Evolutionary conservation across 2,329 filamentous ascomycete genomes (phyloP).

Genomic region (Emmonsiellopsis sp.): DNA sequence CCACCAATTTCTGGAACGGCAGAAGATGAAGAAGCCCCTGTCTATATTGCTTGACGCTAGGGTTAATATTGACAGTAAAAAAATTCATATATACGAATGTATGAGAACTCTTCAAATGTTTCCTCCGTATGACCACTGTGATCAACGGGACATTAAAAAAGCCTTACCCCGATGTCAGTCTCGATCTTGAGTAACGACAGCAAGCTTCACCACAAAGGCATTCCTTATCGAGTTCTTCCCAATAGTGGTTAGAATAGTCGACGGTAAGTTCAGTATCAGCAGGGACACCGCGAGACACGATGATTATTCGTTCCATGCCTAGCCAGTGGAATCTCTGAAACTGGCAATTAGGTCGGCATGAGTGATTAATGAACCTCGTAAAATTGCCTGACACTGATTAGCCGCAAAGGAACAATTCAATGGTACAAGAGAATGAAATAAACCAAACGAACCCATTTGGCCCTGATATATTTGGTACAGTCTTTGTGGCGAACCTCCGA

Average conservation of each 20-base stretch:
- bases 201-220: conserved; percentile 46
- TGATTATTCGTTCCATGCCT: conserved; percentile 44
- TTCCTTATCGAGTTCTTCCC: conserved; percentile 45
- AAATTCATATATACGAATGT: too few species aligned
- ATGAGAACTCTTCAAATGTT: too few species aligned
- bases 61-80: not conserved
- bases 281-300: conserved; percentile 47
- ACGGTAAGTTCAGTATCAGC: conserved; percentile 48
- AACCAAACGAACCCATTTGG: conserved; percentile 19
- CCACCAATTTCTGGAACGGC: not conserved
- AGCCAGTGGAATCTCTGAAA: conserved; percentile 50
- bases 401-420: not conserved
- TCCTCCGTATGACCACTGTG: too few species aligned
- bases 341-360: conserved; percentile 48
- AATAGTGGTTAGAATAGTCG: conserved; percentile 51
- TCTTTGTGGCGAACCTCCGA: conserved; percentile 28
- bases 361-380: conserved; percentile 51
- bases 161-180: not conserved
- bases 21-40: not conserved
- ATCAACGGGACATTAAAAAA: too few species aligned
- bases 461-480: conserved; percentile 52
- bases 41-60: not conserved
- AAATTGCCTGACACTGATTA: conserved; percentile 36
- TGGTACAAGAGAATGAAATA: not conserved
- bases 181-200: conserved; percentile 25